Percentiles rank a stretch among this genome's conserved stretches.
Evolutionary conservation across 2,329 filamentous ascomycete genomes (phyloP).

Genomic region (Fusarium tupiense): DNA sequence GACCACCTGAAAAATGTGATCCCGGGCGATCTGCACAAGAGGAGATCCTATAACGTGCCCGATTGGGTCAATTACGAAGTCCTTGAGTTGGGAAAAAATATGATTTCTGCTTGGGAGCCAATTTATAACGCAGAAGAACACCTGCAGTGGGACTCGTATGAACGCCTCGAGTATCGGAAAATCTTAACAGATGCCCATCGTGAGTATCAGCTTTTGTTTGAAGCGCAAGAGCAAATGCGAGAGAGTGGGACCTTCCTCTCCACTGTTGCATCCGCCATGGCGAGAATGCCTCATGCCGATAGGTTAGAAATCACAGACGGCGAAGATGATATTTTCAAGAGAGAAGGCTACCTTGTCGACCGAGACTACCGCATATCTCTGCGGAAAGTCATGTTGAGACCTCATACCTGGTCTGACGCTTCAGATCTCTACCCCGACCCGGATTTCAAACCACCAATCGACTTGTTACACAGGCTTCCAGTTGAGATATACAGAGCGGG

Average conservation of each 20-base stretch:
- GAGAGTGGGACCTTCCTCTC: neutral
- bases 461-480: neutral
- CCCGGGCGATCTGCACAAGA: neutral
- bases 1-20: neutral
- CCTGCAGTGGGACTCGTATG: neutral
- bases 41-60: neutral
- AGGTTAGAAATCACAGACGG: neutral
- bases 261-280: neutral
- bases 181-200: neutral
- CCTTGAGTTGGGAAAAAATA: rapidly evolving
- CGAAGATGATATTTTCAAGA: neutral
- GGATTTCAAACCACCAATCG: neutral
- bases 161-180: neutral
- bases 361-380: neutral
- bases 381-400: neutral
- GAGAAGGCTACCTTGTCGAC: neutral
- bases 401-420: neutral
- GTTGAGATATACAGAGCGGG: neutral
- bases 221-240: neutral
- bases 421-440: neutral
- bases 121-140: neutral
- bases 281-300: neutral
- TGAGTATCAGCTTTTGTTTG: neutral
- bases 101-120: neutral
- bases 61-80: neutral